Conservation (phyloP, 2,329 filamentous ascomycete genomes). For the Lasiodiplodia theobromae region DNA sequence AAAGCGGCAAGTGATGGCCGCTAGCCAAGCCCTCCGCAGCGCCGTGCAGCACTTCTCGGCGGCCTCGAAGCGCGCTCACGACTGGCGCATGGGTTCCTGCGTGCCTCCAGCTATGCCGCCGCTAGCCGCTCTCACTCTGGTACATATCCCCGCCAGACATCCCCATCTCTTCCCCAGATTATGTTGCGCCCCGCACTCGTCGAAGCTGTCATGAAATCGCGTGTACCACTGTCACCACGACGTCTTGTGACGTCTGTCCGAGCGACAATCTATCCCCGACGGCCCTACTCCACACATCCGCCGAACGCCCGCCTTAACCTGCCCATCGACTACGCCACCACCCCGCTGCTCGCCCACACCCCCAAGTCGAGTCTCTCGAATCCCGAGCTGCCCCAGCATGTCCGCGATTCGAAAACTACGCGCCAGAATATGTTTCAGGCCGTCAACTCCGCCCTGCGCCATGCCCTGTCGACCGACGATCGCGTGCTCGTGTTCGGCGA, state of each 20-base stretch:
- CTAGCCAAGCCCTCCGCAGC: slow-evolving; percentile 9
- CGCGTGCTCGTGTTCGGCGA: slow-evolving; percentile 92
- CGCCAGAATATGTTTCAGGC: slow-evolving; percentile 94
- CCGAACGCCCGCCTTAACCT: slow-evolving; percentile 74
- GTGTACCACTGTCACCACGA: not conserved
- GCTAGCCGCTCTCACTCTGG: slow-evolving; percentile 7
- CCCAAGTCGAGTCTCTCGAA: slow-evolving; percentile 74
- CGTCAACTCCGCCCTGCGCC: slow-evolving; percentile 87
- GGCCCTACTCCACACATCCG: slow-evolving; percentile 56
- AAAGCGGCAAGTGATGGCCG: not conserved
- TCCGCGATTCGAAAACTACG: slow-evolving; percentile 61
- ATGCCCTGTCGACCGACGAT: slow-evolving; percentile 82
- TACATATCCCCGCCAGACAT: slow-evolving; percentile 19
- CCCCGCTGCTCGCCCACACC: slow-evolving; percentile 80
- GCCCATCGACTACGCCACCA: slow-evolving; percentile 85
- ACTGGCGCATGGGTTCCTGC: not conserved
- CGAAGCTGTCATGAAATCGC: slow-evolving; percentile 4
- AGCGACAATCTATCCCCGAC: slow-evolving; percentile 8
- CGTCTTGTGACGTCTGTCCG: slow-evolving; percentile 8
- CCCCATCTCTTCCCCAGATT: slow-evolving; percentile 21
- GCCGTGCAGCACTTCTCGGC: not conserved
- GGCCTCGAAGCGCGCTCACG: not conserved
- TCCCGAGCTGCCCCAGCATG: slow-evolving; percentile 69
- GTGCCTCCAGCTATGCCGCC: slow-evolving; percentile 10
- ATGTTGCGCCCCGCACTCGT: slow-evolving; percentile 18